A percentile compares a stretch with the other conserved stretches of the same genome.
phyloP scores from a whole-genome alignment of 2,329 filamentous ascomycete species.

The Trichoderma endophyticum region DNA sequence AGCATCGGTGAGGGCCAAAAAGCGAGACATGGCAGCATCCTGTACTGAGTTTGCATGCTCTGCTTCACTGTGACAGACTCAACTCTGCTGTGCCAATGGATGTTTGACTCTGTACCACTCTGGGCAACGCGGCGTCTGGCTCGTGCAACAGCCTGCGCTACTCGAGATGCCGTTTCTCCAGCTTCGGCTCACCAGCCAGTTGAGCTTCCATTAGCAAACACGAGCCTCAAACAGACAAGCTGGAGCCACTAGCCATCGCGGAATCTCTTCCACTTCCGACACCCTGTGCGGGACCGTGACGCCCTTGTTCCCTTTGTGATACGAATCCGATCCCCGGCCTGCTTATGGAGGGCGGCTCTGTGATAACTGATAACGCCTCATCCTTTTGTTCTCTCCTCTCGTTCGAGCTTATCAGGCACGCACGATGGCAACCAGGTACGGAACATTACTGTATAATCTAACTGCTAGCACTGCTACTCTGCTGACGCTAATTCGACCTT shows the following conservation, averaged over 20 bases:
- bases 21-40: background rate
- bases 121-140: no score
- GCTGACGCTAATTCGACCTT: background rate
- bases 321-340: constrained; percentile 2
- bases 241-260: background rate
- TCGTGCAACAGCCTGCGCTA: background rate
- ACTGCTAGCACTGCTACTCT: background rate
- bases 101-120: background rate
- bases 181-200: background rate
- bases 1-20: constrained; percentile 11
- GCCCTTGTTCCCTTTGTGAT: constrained; percentile 1
- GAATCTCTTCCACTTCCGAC: background rate
- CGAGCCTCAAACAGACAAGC: background rate
- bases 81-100: background rate
- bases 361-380: background rate
- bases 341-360: background rate
- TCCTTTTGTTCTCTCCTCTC: background rate
- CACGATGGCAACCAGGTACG: background rate
- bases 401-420: background rate
- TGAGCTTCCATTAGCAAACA: background rate
- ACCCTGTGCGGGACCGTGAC: background rate
- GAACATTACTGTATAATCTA: background rate
- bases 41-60: background rate
- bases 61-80: background rate
- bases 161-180: background rate